phyloP scores from a whole-genome alignment of 2,329 filamentous ascomycete genomes.

The Pseudocercospora ulei region DNA sequence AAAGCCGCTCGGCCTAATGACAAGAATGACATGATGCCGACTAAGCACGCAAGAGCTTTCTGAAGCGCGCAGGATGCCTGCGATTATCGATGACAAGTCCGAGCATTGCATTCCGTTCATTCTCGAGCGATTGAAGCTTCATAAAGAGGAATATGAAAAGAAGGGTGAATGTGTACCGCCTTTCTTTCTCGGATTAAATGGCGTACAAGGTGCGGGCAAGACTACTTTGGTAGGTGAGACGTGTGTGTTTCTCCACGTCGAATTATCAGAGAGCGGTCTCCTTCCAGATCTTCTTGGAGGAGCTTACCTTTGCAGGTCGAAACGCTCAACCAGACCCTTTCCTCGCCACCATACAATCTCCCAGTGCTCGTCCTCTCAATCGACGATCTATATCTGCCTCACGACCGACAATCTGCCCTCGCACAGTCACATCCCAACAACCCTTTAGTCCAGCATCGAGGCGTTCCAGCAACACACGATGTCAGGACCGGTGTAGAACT shows the following conservation, averaged over 20 bases:
- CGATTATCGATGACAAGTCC: conserved; percentile 66
- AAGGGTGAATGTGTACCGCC: conserved; percentile 44
- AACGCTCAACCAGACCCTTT: conserved; percentile 54
- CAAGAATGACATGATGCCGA: conserved; percentile 1
- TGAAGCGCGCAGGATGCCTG: conserved; percentile 35
- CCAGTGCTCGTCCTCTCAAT: conserved; percentile 66
- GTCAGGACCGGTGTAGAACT: conserved; percentile 53
- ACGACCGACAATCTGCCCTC: conserved; percentile 56
- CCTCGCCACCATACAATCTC: conserved; percentile 49
- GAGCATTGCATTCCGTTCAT: conserved; percentile 70
- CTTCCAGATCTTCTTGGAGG: too few species aligned
- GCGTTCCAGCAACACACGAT: conserved; percentile 78
- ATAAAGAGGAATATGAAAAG: conserved; percentile 39
- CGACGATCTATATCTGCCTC: conserved; percentile 80
- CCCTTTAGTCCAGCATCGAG: conserved; percentile 66
- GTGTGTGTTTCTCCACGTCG: neutral
- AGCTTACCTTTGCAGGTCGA: conserved; percentile 43
- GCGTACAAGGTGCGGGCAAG: conserved; percentile 85
- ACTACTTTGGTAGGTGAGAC: conserved; percentile 59
- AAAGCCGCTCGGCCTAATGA: neutral
- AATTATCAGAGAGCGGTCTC: neutral
- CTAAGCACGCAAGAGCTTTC: conserved; percentile 10
- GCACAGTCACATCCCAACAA: conserved; percentile 59
- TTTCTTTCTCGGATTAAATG: conserved; percentile 80
- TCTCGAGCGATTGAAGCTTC: conserved; percentile 48